Percentiles rank a stretch among this genome's conserved stretches.
phyloP scores from a whole-genome alignment of 176 grass and related monocot species.

The Avena atlantica region DNA sequence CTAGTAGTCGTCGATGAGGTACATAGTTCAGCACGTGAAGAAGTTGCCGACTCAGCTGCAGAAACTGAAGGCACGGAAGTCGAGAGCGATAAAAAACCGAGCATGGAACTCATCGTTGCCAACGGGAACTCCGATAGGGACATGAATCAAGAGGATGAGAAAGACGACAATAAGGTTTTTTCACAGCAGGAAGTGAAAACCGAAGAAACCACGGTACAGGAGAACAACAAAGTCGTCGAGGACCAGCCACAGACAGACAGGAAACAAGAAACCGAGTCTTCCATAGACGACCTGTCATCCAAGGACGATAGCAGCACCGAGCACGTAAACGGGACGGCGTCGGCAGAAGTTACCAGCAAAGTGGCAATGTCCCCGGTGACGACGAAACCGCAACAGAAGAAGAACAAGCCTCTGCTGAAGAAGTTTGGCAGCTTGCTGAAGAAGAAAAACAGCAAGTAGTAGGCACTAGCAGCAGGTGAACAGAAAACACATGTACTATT shows the following conservation, averaged over 20 bases:
- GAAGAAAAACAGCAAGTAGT: constrained; percentile 91
- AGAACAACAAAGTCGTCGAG: constrained; percentile 39
- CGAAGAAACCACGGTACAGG: constrained; percentile 36
- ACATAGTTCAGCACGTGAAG: constrained; percentile 41
- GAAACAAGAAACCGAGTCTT: constrained; percentile 48
- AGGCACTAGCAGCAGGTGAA: constrained; percentile 24
- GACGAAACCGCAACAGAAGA: constrained; percentile 60
- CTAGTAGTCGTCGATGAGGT: constrained; percentile 56
- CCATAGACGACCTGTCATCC: constrained; percentile 54
- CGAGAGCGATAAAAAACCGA: constrained; percentile 40
- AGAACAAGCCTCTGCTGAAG: constrained; percentile 80
- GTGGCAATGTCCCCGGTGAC: constrained; percentile 48
- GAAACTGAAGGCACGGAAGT: constrained; percentile 40
- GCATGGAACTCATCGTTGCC: constrained; percentile 10
- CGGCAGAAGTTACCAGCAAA: constrained; percentile 53
- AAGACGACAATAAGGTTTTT: constrained; percentile 39
- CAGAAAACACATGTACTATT: constrained; percentile 43
- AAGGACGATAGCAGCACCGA: constrained; percentile 60
- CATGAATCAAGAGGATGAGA: constrained; percentile 51
- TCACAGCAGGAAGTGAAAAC: constrained; percentile 42
- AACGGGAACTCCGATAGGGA: constrained; percentile 14
- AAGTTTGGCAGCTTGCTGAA: constrained; percentile 90
- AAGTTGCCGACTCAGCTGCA: constrained; percentile 25
- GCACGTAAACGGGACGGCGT: constrained; percentile 39
- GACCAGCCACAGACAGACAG: constrained; percentile 47